Evolutionary conservation across 192 early-diverging fungal species (phyloP).

Genomic region (Coemansia sp.): DNA sequence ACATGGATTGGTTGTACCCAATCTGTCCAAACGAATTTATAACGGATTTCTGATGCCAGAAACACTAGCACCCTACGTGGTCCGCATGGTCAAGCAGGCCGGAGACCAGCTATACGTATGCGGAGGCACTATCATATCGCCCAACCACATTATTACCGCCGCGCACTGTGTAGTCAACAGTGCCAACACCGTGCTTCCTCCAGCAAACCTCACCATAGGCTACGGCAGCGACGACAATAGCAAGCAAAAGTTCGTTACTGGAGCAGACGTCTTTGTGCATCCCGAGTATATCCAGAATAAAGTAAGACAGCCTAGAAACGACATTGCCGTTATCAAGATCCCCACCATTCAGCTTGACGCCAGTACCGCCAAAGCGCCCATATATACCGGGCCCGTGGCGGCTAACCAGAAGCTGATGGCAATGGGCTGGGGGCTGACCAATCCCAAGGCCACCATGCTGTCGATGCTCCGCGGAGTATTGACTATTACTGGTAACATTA

Average conservation of each 20-base stretch:
- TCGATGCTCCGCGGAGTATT: slow-evolving; percentile 33
- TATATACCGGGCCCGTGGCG: slow-evolving; percentile 17
- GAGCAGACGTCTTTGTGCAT: slow-evolving; percentile 14
- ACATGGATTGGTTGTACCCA: background rate
- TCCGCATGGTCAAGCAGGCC: slow-evolving; percentile 6
- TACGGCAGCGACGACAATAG: slow-evolving; percentile 23
- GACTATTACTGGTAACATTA: slow-evolving; percentile 16
- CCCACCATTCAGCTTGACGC: slow-evolving; percentile 11
- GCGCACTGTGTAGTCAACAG: slow-evolving; percentile 38
- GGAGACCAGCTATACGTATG: slow-evolving; percentile 15
- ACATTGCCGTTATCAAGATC: slow-evolving; percentile 38
- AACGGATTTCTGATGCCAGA: slow-evolving; percentile 33
- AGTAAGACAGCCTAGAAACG: slow-evolving; percentile 1
- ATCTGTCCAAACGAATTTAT: slow-evolving; percentile 21
- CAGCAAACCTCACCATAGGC: slow-evolving; percentile 20
- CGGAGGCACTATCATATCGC: slow-evolving; percentile 39
- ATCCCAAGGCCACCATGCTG: slow-evolving; percentile 13
- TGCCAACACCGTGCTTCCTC: background rate
- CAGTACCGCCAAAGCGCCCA: slow-evolving; percentile 10
- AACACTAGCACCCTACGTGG: slow-evolving; percentile 15
- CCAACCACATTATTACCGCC: slow-evolving; percentile 30
- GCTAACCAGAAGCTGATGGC: slow-evolving; percentile 26
- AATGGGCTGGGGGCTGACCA: slow-evolving; percentile 46
- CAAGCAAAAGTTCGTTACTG: slow-evolving; percentile 12
- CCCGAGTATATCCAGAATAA: slow-evolving; percentile 14